Evolutionary conservation across 805 yeast species (phyloP).

Genomic region (Lipomyces chichibuensis): DNA sequence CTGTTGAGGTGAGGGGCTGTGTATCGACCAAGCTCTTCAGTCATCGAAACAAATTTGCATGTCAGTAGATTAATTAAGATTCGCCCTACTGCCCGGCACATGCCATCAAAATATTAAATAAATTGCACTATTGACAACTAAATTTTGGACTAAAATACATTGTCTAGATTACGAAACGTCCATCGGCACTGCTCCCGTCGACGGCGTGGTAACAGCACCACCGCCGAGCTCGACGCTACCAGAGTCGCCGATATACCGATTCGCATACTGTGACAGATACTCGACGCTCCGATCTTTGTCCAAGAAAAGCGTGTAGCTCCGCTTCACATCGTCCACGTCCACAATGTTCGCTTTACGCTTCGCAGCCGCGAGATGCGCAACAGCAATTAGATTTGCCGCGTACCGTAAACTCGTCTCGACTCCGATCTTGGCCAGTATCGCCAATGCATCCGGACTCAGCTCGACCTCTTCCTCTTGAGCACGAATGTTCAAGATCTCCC

Average conservation of each 20-base stretch:
- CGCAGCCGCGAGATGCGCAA: conserved; percentile 80
- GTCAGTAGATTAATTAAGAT: no score
- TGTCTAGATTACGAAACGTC: conserved; percentile 9
- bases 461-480: conserved; percentile 94
- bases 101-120: no score
- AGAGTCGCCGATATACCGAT: conserved; percentile 73
- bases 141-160: neutral
- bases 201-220: conserved; percentile 17
- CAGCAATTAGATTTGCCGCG: conserved; percentile 87
- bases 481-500: conserved; percentile 82
- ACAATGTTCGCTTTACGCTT: conserved; percentile 75
- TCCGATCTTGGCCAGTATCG: conserved; percentile 85
- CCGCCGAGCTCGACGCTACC: conserved; percentile 48
- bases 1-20: no score
- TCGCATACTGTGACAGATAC: conserved; percentile 69
- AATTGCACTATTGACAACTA: neutral
- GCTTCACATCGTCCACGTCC: conserved; percentile 78
- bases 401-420: conserved; percentile 88
- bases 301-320: conserved; percentile 76
- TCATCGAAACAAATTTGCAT: no score
- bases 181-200: conserved; percentile 19
- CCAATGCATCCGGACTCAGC: conserved; percentile 77
- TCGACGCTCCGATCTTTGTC: conserved; percentile 90
- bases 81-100: no score
- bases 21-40: no score